These are phyloP conservation scores for Rhinocladiella mackenziei DNA, from an alignment of 2,329 filamentous ascomycete species.

Conservation along the genomic window DNA sequence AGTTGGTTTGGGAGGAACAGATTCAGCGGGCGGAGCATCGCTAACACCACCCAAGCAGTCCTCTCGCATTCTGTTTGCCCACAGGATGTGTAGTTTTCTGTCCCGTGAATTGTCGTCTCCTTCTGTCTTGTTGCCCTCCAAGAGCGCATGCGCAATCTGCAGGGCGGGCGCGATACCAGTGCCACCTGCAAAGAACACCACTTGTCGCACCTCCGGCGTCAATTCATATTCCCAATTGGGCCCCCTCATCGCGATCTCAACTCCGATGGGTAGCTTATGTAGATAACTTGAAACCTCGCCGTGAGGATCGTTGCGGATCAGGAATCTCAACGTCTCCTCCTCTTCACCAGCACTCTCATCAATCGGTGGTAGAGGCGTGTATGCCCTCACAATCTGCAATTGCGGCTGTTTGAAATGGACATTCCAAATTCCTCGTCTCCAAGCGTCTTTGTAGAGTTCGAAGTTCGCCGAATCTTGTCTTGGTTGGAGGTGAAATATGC, in stretches of 20 bases:
- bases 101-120: conserved; percentile 31
- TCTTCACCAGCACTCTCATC: conserved; percentile 31
- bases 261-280: conserved; percentile 58
- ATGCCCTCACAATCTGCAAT: conserved; percentile 83
- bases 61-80: conserved; percentile 67
- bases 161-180: conserved; percentile 89
- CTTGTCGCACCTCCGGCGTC: conserved; percentile 51
- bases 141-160: conserved; percentile 66
- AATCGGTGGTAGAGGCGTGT: conserved; percentile 74
- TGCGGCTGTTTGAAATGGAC: conserved; percentile 94
- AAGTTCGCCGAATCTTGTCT: conserved; percentile 30
- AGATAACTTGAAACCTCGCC: conserved; percentile 87
- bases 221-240: conserved; percentile 67
- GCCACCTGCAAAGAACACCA: conserved; percentile 85
- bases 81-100: conserved; percentile 67
- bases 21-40: conserved; percentile 38
- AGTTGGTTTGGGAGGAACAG: conserved; percentile 11
- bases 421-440: conserved; percentile 70
- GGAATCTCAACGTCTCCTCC: conserved; percentile 58
- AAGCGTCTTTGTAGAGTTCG: conserved; percentile 46
- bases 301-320: conserved; percentile 71
- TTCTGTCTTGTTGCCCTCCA: conserved; percentile 38
- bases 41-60: conserved; percentile 62
- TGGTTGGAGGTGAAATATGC: conserved; percentile 42
- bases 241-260: conserved; percentile 70